phyloP scores from a whole-genome alignment of 164 flowering plant genomes.

The Vitis rupestris region DNA sequence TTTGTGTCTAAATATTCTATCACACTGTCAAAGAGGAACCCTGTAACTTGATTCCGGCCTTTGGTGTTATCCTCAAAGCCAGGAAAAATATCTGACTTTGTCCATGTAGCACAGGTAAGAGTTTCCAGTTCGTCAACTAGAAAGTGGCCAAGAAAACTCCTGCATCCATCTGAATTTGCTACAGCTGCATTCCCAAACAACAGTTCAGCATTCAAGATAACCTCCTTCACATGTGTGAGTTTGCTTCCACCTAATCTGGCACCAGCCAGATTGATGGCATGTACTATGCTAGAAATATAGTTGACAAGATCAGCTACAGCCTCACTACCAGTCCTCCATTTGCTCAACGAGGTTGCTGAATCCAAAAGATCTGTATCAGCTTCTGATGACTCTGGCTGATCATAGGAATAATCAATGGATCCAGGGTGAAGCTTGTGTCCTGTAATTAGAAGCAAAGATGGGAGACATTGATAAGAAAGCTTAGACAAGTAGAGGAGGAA shows the following conservation, averaged over 20 bases:
- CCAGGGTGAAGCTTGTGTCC: constrained; percentile 34
- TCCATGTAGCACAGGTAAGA: constrained; percentile 35
- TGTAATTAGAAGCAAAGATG: constrained; percentile 23
- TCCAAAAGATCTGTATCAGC: constrained; percentile 45
- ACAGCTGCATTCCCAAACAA: constrained; percentile 34
- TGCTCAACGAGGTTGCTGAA: constrained; percentile 42
- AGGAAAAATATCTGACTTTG: constrained; percentile 12
- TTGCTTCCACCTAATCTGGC: constrained; percentile 34
- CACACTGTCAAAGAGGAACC: constrained; percentile 63
- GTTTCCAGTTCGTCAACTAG: constrained; percentile 52
- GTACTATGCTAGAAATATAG: constrained; percentile 28
- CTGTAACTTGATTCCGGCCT: constrained; percentile 30
- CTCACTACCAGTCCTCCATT: constrained; percentile 13
- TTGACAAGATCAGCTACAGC: constrained; percentile 21
- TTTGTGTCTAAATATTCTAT: constrained; percentile 57
- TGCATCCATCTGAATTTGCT: constrained; percentile 11
- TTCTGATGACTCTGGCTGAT: constrained; percentile 15
- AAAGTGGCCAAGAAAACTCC: constrained; percentile 28
- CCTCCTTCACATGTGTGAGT: constrained; percentile 42
- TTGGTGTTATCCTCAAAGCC: constrained; percentile 33
- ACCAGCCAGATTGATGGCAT: constrained; percentile 22
- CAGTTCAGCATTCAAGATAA: constrained; percentile 54
- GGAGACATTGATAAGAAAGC: not conserved
- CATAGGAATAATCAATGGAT: constrained; percentile 27
- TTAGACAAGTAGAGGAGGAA: not conserved